Conservation (phyloP, 2,329 filamentous ascomycete species). For the Hypoxylon sp. region DNA sequence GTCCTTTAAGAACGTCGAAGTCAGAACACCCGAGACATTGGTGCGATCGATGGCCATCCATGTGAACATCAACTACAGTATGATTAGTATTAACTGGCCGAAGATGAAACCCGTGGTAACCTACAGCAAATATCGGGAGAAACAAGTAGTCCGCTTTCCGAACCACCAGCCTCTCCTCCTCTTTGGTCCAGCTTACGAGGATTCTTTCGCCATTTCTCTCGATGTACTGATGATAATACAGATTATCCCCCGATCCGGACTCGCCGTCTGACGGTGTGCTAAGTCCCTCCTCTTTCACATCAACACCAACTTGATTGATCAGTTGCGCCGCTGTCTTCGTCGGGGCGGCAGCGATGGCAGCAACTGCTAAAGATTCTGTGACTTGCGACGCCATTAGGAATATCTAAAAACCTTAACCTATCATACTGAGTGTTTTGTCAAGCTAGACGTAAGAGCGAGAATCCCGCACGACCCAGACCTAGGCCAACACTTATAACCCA, state of each 20-base stretch:
- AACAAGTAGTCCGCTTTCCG: slow-evolving; percentile 46
- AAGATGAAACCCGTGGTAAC: not conserved
- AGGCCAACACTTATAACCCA: slow-evolving; percentile 12
- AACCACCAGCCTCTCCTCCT: slow-evolving; percentile 43
- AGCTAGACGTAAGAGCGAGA: not conserved
- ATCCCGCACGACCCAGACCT: not conserved
- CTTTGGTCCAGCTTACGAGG: slow-evolving; percentile 44
- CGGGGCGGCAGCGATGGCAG: slow-evolving; percentile 17
- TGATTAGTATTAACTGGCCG: not conserved
- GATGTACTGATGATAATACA: slow-evolving; percentile 39
- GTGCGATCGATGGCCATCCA: slow-evolving; percentile 49
- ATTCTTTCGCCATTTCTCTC: slow-evolving; percentile 37
- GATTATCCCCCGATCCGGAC: slow-evolving; percentile 10
- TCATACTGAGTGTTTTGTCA: not conserved
- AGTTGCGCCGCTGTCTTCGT: slow-evolving; percentile 31
- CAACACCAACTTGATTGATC: slow-evolving; percentile 6
- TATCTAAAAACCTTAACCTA: not conserved
- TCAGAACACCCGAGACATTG: slow-evolving; percentile 48
- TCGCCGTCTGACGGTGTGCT: slow-evolving; percentile 23
- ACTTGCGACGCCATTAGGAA: slow-evolving; percentile 27
- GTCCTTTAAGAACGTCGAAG: slow-evolving; percentile 42
- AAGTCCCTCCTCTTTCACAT: slow-evolving; percentile 18
- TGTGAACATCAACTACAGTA: slow-evolving; percentile 45
- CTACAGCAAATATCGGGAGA: slow-evolving; percentile 45
- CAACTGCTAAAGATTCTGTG: slow-evolving; percentile 35